phyloP scores from a whole-genome alignment of 352 stramenopile genomes.

The Globisporangium solare region DNA sequence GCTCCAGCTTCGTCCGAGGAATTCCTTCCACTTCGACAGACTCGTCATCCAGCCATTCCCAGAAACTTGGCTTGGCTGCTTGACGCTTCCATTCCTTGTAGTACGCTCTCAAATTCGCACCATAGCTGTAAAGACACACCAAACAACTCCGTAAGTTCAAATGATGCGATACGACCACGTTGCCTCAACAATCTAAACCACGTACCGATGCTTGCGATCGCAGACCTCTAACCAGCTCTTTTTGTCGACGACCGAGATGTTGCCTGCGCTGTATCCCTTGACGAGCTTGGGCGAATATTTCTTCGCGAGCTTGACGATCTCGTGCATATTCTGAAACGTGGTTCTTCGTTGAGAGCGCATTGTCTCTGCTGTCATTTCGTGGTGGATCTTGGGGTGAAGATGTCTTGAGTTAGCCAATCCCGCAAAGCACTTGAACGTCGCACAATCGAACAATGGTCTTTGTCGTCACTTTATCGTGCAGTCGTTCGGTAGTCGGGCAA shows the following conservation, averaged over 20 bases:
- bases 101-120: slow-evolving; percentile 95
- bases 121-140: slow-evolving; percentile 72
- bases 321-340: slow-evolving; percentile 85
- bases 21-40: slow-evolving; percentile 85
- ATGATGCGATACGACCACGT: neutral
- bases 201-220: slow-evolving; percentile 79
- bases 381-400: neutral
- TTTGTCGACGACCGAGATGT: slow-evolving; percentile 90
- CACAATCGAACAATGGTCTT: slow-evolving; percentile 28
- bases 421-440: slow-evolving; percentile 32
- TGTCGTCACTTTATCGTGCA: slow-evolving; percentile 33
- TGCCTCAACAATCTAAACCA: slow-evolving; percentile 12
- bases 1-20: slow-evolving; percentile 90
- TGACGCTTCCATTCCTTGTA: slow-evolving; percentile 95
- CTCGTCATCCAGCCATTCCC: slow-evolving; percentile 86
- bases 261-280: slow-evolving; percentile 84
- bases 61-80: slow-evolving; percentile 77
- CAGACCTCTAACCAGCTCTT: slow-evolving; percentile 89
- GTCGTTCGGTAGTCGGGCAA: slow-evolving; percentile 31
- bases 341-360: slow-evolving; percentile 77
- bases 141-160: neutral
- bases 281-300: slow-evolving; percentile 88
- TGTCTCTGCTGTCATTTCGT: slow-evolving; percentile 57
- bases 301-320: slow-evolving; percentile 86
- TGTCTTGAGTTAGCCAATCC: slow-evolving; percentile 34